Conservation (phyloP, 164 flowering plant species). For the Vitis labrusca region DNA sequence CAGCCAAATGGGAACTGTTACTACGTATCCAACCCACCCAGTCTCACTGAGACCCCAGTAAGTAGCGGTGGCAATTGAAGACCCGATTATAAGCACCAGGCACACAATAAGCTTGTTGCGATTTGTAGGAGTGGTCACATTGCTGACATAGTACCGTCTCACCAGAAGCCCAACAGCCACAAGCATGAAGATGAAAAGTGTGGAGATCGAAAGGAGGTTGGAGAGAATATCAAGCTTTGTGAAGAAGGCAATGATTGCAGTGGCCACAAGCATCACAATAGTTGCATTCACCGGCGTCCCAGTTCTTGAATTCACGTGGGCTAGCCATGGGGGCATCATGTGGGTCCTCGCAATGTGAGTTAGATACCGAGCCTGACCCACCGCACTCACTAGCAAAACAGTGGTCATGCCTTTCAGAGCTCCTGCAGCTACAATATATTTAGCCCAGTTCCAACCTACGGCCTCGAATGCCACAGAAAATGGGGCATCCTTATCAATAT, state of each 20-base stretch:
- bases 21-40: slow-evolving; percentile 43
- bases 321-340: slow-evolving; percentile 74
- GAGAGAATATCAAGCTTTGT: slow-evolving; percentile 51
- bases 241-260: slow-evolving; percentile 61
- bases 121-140: slow-evolving; percentile 36
- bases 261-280: slow-evolving; percentile 41
- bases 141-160: slow-evolving; percentile 54
- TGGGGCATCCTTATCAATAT: slow-evolving; percentile 48
- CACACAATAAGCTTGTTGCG: slow-evolving; percentile 37
- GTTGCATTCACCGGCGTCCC: slow-evolving; percentile 81
- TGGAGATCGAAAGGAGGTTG: slow-evolving; percentile 65
- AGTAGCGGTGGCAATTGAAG: slow-evolving; percentile 41
- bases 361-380: slow-evolving; percentile 76
- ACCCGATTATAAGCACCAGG: slow-evolving; percentile 37
- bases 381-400: slow-evolving; percentile 50
- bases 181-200: slow-evolving; percentile 64
- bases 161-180: slow-evolving; percentile 68
- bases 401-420: slow-evolving; percentile 77
- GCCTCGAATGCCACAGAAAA: slow-evolving; percentile 57
- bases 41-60: slow-evolving; percentile 39
- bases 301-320: slow-evolving; percentile 37
- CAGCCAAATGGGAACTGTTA: slow-evolving; percentile 47
- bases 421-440: slow-evolving; percentile 62
- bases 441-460: slow-evolving; percentile 60
- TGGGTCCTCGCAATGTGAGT: slow-evolving; percentile 85